Percentiles rank a stretch among this genome's conserved stretches.
phyloP scores from a whole-genome alignment of 2,329 filamentous ascomycete species.

The Esteya vermicola region DNA sequence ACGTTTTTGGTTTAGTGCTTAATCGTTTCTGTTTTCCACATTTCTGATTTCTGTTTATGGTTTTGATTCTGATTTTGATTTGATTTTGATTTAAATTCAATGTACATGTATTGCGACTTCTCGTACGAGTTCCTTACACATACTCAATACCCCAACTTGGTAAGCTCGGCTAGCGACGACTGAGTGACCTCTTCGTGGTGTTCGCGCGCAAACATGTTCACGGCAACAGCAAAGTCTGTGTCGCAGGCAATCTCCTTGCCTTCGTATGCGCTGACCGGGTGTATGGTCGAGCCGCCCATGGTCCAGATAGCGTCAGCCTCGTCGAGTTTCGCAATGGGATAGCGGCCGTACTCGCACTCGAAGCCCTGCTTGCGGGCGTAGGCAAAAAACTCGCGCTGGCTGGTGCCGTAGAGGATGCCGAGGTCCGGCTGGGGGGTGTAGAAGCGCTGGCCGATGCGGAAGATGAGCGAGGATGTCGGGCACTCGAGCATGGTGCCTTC shows the following conservation, averaged over 20 bases:
- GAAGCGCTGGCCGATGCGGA: slow-evolving; percentile 3
- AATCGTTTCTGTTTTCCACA: too few species aligned
- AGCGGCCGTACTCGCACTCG: slow-evolving; percentile 2
- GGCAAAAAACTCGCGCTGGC: slow-evolving; percentile 4
- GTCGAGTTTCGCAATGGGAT: slow-evolving; percentile 2
- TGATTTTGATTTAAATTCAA: too few species aligned
- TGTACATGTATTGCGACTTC: too few species aligned
- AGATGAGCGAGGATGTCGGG: slow-evolving; percentile 2
- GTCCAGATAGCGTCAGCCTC: slow-evolving; percentile 4
- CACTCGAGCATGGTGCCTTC: slow-evolving; percentile 3
- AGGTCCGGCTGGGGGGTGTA: slow-evolving; percentile 3
- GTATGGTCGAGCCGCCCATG: slow-evolving; percentile 1
- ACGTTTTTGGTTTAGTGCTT: too few species aligned
- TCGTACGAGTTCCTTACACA: too few species aligned
- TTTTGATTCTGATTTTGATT: too few species aligned
- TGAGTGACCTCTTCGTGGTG: slow-evolving; percentile 14
- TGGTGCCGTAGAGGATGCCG: slow-evolving; percentile 3
- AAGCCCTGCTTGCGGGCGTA: slow-evolving; percentile 2
- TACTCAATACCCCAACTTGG: slow-evolving; percentile 16
- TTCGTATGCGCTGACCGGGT: slow-evolving; percentile 3
- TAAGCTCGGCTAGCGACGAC: slow-evolving; percentile 34
- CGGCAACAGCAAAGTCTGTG: slow-evolving; percentile 1
- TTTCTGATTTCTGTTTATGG: too few species aligned
- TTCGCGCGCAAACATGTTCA: slow-evolving; percentile 1
- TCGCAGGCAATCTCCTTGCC: not conserved